Evolutionary conservation across 139 green algal genomes (phyloP).

Genomic region (Auxenochlorella pyrenoidosa): DNA sequence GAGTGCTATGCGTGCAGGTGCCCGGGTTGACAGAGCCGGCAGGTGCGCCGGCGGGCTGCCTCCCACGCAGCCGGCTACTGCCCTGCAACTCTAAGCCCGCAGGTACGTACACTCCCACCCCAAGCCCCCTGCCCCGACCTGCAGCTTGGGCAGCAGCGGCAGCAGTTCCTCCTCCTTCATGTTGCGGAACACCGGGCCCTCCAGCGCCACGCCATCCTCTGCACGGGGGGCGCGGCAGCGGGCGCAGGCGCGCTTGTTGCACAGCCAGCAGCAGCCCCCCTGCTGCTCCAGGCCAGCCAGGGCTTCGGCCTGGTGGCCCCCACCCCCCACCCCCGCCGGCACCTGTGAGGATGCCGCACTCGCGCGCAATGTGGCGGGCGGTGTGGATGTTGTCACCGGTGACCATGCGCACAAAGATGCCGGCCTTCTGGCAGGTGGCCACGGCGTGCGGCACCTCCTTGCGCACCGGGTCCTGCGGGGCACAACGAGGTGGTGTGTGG

Average conservation of each 20-base stretch:
- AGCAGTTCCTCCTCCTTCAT: conserved; percentile 84
- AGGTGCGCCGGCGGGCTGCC: too few relatives aligned
- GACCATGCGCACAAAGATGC: conserved; percentile 98
- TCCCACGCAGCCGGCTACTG: too few relatives aligned
- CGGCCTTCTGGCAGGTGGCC: conserved; percentile 81
- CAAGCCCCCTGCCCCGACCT: conserved; percentile 70
- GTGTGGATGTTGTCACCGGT: conserved; percentile 99
- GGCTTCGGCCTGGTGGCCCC: too few relatives aligned
- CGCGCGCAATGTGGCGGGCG: conserved; percentile 94
- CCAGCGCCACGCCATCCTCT: conserved; percentile 79
- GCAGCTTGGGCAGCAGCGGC: conserved; percentile 77
- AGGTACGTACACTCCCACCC: too few relatives aligned
- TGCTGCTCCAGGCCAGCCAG: too few relatives aligned
- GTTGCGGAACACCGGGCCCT: conserved; percentile 90
- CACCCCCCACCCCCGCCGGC: too few relatives aligned
- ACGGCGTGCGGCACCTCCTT: conserved; percentile 86
- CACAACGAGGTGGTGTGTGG: neutral
- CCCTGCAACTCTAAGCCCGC: too few relatives aligned
- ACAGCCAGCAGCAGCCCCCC: too few relatives aligned
- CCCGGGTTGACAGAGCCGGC: too few relatives aligned
- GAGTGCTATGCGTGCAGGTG: too few relatives aligned
- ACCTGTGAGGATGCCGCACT: conserved; percentile 94
- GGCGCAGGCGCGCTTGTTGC: too few relatives aligned
- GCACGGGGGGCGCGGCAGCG: neutral
- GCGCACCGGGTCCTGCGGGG: conserved; percentile 83